Base-by-base conservation (phyloP, 2,329 filamentous ascomycete species). In the Xylaria sp. region DNA sequence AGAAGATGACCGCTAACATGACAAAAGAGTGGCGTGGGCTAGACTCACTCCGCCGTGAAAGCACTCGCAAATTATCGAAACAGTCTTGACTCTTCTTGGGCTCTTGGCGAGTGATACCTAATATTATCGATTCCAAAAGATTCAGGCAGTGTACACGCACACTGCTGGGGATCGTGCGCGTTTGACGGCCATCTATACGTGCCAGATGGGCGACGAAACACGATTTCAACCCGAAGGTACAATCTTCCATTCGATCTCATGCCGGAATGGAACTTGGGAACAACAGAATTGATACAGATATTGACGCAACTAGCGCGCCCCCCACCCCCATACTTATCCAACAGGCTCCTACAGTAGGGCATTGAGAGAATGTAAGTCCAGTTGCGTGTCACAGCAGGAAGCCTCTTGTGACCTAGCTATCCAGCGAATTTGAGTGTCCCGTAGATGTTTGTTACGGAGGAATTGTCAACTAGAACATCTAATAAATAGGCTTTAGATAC, bases 51-150 rank as follows among this genome's bases (percentile, higher is more conserved):
- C 25, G 36, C 62, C 62, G 31, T 43, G 43, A 15, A 25, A 58
- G 33, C 20, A 23, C 33, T 33, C 10, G 28, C 39, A 56, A 56
- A 58, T 28, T 62, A 62, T 66, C 48, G 18, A 66, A 48, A 43
- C 20, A 55, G 58, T 28, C 33, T 55, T 23, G 15, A 59, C 28
- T 39, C 33, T n/a, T 39, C 41, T 49, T 48, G 54, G 49, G 52
- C 39, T n/a, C 56, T 62, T 63, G 61, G 54, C 60, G 31, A 60
- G 55, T 36, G 41, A 52, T 31, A 49, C 2, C 20, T 13, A 49
- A 25, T 59, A 39, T n/a, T 36, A 59, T 46, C 10, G 13, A 36
- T 23, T 31, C 31, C 46, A 46, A 6, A 49, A 33, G 33, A 33
- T 51, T 20, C 31, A 39, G 9, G 36, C 20, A 18, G 12, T 48